Conservation (phyloP, 2,329 filamentous ascomycete genomes). For the Akanthomyces muscarius region DNA sequence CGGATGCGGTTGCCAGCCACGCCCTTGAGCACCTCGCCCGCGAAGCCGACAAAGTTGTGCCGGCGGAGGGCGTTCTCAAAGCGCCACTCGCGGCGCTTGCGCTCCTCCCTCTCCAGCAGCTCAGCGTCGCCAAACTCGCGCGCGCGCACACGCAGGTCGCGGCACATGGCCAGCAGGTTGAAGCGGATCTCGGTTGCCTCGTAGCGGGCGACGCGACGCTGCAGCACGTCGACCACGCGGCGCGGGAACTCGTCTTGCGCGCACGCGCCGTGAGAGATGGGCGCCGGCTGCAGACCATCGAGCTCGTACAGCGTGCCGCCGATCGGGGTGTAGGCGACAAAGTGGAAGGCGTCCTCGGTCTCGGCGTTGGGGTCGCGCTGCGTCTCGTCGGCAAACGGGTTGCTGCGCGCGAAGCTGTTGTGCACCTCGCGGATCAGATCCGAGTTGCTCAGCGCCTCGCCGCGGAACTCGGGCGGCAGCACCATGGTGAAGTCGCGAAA, state of each 20-base stretch:
- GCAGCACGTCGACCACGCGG: slow-evolving; percentile 81
- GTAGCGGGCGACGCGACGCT: slow-evolving; percentile 78
- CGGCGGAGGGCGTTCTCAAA: slow-evolving; percentile 91
- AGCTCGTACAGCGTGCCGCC: slow-evolving; percentile 84
- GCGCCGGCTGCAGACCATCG: slow-evolving; percentile 88
- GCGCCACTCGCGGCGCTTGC: slow-evolving; percentile 80
- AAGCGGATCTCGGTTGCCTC: slow-evolving; percentile 86
- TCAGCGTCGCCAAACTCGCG: slow-evolving; percentile 79
- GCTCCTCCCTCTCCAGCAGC: slow-evolving; percentile 71
- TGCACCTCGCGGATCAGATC: slow-evolving; percentile 73
- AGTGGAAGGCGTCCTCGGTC: slow-evolving; percentile 92
- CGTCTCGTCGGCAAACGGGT: slow-evolving; percentile 91
- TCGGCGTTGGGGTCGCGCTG: slow-evolving; percentile 58
- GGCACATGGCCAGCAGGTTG: slow-evolving; percentile 89
- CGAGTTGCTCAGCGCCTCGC: slow-evolving; percentile 58
- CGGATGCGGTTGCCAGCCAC: slow-evolving; percentile 72
- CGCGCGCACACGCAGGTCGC: slow-evolving; percentile 74
- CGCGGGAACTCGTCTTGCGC: slow-evolving; percentile 61
- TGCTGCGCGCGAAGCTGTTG: slow-evolving; percentile 85
- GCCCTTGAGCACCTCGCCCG: slow-evolving; percentile 82
- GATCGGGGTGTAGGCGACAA: slow-evolving; percentile 88
- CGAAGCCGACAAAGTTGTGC: slow-evolving; percentile 96
- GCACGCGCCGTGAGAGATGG: slow-evolving; percentile 82
- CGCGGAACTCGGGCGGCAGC: slow-evolving; percentile 69
- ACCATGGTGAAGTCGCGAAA: slow-evolving; percentile 87